Evolutionary conservation across 2,329 filamentous ascomycete species (phyloP), one percentile per base, ranked within the genome.

Genomic region (Cryphonectria japonica): DNA sequence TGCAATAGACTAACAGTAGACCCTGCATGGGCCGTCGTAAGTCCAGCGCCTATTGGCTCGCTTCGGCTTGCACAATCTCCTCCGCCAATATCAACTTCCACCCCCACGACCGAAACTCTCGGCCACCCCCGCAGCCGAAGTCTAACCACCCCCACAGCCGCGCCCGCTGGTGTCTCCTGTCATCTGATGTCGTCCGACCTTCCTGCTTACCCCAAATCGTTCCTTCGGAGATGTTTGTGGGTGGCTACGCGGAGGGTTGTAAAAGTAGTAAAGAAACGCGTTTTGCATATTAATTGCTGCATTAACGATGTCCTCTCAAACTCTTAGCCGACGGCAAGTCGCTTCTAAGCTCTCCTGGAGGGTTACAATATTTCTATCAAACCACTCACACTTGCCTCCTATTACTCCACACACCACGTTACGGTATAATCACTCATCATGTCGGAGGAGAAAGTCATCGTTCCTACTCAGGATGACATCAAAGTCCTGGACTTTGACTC

Each of bases 81-180:
- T 61, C 69, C 8, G 37, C 66, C 66, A 60, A 68, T 26, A 50
- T 2, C 8, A 9, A 34, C 62, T n/a, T 57, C 60, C 69, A 70
- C 60, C 69, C 69, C 69, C 69, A 68, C 69, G 50, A 4, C 65
- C 69, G 60, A 68, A 8, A 7, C 22, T 8, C 6, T 34, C 26
- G 5, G 60, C 69, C 69, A 71, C 69, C 69, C 65, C 69, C 69
- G 50, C 69, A 22, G 59, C 69, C 69, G 69, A 68, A 32, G n/a
- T 2, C 13, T 9, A 43, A 43, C 60, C 69, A 70, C 60, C 69
- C 69, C 69, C 69, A 68, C 69, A 65, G 7, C 65, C 69, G 50
- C 50, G 50, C 43, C 69, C 69, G 64, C 60, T 14, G 29, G 14
- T 9, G 13, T 19, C 37, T 22, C 29, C 59, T 65, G 50, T 46